Evolutionary conservation across 208 protist genomes (phyloP), one percentile per base, ranked within the genome.

Genomic region (Leishmania mexicana): DNA sequence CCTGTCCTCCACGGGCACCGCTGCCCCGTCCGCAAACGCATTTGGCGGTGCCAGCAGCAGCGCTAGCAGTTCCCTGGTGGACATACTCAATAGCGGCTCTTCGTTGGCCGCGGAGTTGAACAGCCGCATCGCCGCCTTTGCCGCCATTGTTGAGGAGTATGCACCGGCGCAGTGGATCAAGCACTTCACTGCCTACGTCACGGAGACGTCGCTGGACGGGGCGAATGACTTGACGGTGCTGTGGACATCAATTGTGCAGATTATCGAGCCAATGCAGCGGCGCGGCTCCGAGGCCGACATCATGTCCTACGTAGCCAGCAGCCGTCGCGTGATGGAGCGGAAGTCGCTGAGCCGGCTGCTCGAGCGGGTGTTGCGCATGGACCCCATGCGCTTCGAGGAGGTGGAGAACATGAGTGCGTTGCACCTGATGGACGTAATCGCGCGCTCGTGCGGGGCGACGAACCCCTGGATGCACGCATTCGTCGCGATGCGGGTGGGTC

Each of bases 401-500:
- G 58, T 91, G 58, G 85, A 86, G 62, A 88, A 88, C 72, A 91
- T 94, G 84, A 82, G 78, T 53, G 89, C 87, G 10, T 75, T 79
- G 28, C 89, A 88, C 65, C 84, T 95, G 75, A 64, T 93, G 57
- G 87, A 92, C 68, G 58, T 94, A 28, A 74, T 97, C 15, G 57
- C 82, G 76, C 85, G 87, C 31, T 82, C 78, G 75, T 86, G 85
- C 45, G 88, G 86, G 5, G 85, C 83, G 49, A 78, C 80, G 38
- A 93, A 92, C 76, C 60, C 83, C 40, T 97, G 94, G 92, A 84
- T 81, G 77, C 88, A 90, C 75, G 83, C 90, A 24, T 97, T 91
- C 76, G 82, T 87, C 10, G 89, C 92, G 10, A 96, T 97, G 92
- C 92, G 92, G 19, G 87, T 88, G 40, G 94, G 94, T 35, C 90